Conservation (phyloP, 768 basidiomycete genomes). For the Termitomyces heimii region DNA sequence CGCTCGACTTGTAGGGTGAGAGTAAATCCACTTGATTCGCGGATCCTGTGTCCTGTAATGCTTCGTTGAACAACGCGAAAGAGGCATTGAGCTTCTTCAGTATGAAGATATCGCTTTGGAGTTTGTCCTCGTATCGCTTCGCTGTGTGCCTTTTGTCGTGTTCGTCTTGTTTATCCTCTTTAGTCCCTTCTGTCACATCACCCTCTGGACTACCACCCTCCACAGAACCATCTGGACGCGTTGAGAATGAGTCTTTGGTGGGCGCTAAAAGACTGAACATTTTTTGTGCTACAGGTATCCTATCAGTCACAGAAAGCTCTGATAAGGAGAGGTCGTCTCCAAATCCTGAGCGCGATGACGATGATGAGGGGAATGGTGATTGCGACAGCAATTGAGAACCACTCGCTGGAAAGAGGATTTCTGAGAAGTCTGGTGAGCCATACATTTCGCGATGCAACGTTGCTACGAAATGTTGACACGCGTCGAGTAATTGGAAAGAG, state of each 20-base stretch:
- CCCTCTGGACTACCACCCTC: conserved; percentile 1
- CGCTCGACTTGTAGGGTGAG: background rate
- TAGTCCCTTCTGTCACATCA: background rate
- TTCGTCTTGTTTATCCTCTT: conserved; percentile 16
- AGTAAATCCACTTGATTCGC: conserved; percentile 58
- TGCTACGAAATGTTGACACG: background rate
- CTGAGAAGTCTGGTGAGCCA: conserved; percentile 9
- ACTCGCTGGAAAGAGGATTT: conserved; percentile 11
- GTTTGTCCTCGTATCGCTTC: conserved; percentile 54
- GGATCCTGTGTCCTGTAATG: conserved; percentile 54
- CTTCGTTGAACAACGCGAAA: conserved; percentile 64
- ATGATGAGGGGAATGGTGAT: conserved; percentile 20
- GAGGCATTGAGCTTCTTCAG: conserved; percentile 68
- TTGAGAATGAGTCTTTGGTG: conserved; percentile 3
- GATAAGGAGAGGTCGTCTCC: conserved; percentile 30
- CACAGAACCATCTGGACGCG: conserved; percentile 4
- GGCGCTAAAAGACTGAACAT: conserved; percentile 14
- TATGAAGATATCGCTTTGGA: conserved; percentile 68
- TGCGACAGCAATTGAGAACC: conserved; percentile 26
- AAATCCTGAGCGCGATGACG: conserved; percentile 20
- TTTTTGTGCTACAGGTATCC: conserved; percentile 12
- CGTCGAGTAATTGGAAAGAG: background rate
- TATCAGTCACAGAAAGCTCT: conserved; percentile 28
- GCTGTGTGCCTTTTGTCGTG: conserved; percentile 11
- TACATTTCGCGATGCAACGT: conserved; percentile 7